Conservation (phyloP, 1,284 basidiomycete species). For the Blastosporella zonata region DNA sequence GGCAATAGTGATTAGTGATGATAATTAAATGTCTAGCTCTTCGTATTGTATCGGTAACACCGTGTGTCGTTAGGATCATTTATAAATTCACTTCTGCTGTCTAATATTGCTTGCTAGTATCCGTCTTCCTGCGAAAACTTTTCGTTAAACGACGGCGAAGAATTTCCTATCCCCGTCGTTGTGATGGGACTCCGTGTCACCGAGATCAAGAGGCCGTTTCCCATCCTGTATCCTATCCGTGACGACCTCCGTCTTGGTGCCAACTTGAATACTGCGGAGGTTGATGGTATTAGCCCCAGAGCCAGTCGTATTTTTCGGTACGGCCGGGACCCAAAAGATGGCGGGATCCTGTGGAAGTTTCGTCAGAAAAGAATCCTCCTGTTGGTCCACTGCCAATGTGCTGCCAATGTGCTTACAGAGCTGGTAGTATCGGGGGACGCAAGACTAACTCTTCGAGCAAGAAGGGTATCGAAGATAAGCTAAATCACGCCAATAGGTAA, state of each 20-base stretch:
- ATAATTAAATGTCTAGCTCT: no score
- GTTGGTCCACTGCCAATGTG: no score
- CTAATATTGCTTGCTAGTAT: no score
- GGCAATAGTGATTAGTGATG: no score
- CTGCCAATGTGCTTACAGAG: conserved; percentile 2
- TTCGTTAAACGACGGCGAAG: neutral
- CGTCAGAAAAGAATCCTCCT: neutral
- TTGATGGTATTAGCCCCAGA: conserved; percentile 15
- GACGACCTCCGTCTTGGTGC: conserved; percentile 17
- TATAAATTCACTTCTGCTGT: no score
- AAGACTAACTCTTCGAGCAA: conserved; percentile 13
- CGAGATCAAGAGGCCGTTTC: neutral
- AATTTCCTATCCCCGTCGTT: neutral
- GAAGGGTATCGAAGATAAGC: conserved; percentile 21
- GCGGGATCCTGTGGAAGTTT: conserved; percentile 1
- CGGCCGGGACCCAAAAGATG: conserved; percentile 12
- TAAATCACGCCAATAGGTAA: neutral
- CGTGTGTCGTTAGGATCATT: no score
- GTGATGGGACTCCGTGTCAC: neutral
- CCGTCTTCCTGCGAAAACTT: no score
- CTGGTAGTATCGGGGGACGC: neutral
- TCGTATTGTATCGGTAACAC: no score
- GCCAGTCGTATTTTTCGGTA: neutral
- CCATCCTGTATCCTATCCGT: neutral
- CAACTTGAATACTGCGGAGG: conserved; percentile 19